Percentiles rank a stretch among this genome's conserved stretches.
Conservation (phyloP, 495 filamentous ascomycete species). For the Neurospora sp. region DNA sequence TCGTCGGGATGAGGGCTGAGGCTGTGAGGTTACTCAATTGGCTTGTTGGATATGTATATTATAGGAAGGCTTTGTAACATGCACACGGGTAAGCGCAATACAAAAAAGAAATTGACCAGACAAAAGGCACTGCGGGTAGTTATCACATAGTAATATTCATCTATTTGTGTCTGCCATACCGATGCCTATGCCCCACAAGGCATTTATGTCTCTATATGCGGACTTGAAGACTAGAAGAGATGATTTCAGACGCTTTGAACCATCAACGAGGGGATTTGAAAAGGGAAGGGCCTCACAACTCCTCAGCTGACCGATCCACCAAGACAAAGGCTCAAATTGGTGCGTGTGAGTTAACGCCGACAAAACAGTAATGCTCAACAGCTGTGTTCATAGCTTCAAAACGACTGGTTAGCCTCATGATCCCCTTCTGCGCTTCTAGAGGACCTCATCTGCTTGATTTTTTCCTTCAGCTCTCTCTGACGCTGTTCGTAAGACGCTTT, state of each 20-base stretch:
- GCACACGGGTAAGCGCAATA: not conserved
- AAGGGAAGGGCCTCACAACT: constrained; percentile 1
- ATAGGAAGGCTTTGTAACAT: not conserved
- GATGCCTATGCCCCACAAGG: not conserved
- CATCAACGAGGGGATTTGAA: not conserved
- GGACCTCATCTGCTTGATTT: constrained; percentile 54
- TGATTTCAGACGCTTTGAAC: not conserved
- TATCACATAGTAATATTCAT: not conserved
- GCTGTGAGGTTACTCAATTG: not conserved
- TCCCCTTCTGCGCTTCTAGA: constrained; percentile 35
- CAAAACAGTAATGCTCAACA: not conserved
- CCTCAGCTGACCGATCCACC: not conserved
- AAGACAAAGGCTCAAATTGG: not conserved
- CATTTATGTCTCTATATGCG: not conserved
- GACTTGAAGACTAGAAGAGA: not conserved
- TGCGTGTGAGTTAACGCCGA: not conserved
- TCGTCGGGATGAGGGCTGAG: not conserved
- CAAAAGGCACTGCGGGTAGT: not conserved
- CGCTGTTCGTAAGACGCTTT: constrained; percentile 46
- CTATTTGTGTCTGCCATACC: not conserved
- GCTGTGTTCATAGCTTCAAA: constrained; percentile 13
- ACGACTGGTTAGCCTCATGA: constrained; percentile 35
- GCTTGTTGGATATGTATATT: not conserved
- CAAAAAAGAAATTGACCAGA: not conserved
- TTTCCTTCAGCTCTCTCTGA: constrained; percentile 58